These are phyloP conservation scores for Xylaria bambusicola DNA, from an alignment of 495 filamentous ascomycete genomes.

Conservation along the genomic window DNA sequence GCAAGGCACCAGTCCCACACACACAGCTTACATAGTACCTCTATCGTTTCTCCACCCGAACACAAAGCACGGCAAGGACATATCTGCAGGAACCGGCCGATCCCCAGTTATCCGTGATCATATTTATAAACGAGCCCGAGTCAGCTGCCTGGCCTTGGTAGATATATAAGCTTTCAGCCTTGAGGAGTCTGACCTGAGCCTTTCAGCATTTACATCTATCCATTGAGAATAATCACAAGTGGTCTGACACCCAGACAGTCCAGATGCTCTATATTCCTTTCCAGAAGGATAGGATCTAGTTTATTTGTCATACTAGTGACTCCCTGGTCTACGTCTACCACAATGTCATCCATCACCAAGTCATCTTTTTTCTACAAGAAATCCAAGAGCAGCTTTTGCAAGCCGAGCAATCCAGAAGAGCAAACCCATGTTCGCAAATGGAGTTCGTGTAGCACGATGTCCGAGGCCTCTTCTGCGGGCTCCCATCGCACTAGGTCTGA, in stretches of 20 bases:
- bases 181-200: not conserved
- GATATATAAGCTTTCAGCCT: not conserved
- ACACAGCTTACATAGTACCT: not conserved
- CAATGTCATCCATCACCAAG: constrained; percentile 24
- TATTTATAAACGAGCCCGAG: constrained; percentile 3
- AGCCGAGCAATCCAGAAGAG: constrained; percentile 10
- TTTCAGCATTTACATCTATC: not conserved
- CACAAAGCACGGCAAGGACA: constrained; percentile 6
- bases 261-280: too few species aligned
- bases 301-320: not conserved
- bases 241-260: too few species aligned
- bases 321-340: constrained; percentile 2
- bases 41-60: not conserved
- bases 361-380: constrained; percentile 31
- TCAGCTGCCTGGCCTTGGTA: not conserved
- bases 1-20: constrained; percentile 17
- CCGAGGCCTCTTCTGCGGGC: constrained; percentile 17
- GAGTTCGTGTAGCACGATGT: constrained; percentile 32
- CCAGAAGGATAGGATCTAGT: too few species aligned
- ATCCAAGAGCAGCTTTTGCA: constrained; percentile 23
- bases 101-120: not conserved
- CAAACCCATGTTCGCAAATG: constrained; percentile 25
- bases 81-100: constrained; percentile 15
- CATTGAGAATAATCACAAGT: not conserved
- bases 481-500: constrained; percentile 14